Percentiles rank a stretch among this genome's conserved stretches.
Evolutionary conservation across 176 grass and related monocot species (phyloP).

Genomic region (Poa annua): DNA sequence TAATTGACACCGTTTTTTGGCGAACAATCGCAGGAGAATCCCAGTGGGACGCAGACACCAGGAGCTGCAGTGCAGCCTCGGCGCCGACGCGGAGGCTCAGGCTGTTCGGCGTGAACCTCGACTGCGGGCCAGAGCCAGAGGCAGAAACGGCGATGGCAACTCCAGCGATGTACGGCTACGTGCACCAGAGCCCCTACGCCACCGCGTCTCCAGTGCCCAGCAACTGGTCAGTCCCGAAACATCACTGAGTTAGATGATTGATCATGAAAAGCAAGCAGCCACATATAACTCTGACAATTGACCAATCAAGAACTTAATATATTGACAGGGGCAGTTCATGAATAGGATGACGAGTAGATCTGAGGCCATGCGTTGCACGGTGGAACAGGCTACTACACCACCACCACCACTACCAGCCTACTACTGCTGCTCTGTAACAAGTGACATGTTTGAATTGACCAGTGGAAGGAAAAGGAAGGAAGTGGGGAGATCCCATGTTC

Average conservation of each 20-base stretch:
- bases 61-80: slow-evolving; percentile 45
- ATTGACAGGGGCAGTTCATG: slow-evolving; percentile 50
- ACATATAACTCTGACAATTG: slow-evolving; percentile 34
- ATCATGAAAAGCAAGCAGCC: slow-evolving; percentile 11
- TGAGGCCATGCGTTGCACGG: slow-evolving; percentile 41
- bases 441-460: slow-evolving; percentile 54
- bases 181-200: slow-evolving; percentile 51
- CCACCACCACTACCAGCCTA: slow-evolving; percentile 33
- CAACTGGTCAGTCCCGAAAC: slow-evolving; percentile 62
- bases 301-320: slow-evolving; percentile 37
- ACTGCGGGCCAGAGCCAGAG: slow-evolving; percentile 68
- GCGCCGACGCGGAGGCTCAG: slow-evolving; percentile 59
- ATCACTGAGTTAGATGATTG: slow-evolving; percentile 30
- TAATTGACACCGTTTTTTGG: slow-evolving; percentile 25
- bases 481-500: slow-evolving; percentile 55
- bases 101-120: slow-evolving; percentile 89
- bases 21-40: slow-evolving; percentile 49
- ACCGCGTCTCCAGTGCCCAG: slow-evolving; percentile 46
- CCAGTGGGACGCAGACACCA: slow-evolving; percentile 39
- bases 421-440: slow-evolving; percentile 44
- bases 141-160: slow-evolving; percentile 3
- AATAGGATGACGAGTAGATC: slow-evolving; percentile 47
- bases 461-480: slow-evolving; percentile 44
- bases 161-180: slow-evolving; percentile 43
- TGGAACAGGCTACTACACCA: slow-evolving; percentile 43